Conservation (phyloP, 1,139 yeast genomes). For the Suhomyces kunorum region DNA sequence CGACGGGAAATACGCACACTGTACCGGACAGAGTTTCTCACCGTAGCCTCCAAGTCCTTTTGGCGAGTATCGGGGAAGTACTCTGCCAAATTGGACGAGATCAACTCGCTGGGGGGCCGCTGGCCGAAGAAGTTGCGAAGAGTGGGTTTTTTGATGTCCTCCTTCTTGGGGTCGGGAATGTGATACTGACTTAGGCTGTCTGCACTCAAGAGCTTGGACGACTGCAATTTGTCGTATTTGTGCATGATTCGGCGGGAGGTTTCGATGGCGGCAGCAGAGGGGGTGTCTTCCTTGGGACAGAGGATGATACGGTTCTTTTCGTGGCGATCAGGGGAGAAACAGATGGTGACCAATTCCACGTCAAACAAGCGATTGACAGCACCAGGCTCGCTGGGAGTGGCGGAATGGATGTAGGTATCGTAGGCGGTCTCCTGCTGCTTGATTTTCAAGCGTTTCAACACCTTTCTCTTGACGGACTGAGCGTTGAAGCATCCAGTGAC, state of each 20-base stretch:
- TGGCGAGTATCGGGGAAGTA: constrained; percentile 87
- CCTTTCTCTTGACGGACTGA: constrained; percentile 71
- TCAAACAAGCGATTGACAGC: constrained; percentile 60
- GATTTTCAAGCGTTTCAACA: constrained; percentile 62
- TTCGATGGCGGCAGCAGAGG: constrained; percentile 67
- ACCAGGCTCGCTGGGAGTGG: constrained; percentile 7
- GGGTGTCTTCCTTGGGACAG: constrained; percentile 63
- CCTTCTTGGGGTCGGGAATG: constrained; percentile 25
- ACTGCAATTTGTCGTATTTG: constrained; percentile 34
- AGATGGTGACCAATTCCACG: constrained; percentile 77
- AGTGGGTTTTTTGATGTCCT: constrained; percentile 18
- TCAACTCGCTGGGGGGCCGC: constrained; percentile 90
- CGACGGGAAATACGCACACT: constrained; percentile 60
- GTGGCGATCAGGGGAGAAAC: constrained; percentile 70
- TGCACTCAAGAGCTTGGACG: constrained; percentile 17
- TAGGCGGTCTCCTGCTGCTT: constrained; percentile 39
- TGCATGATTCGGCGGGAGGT: constrained; percentile 52
- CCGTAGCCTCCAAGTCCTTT: constrained; percentile 72
- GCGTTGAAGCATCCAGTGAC: constrained; percentile 83
- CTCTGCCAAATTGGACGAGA: constrained; percentile 85
- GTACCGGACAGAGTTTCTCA: constrained; percentile 79
- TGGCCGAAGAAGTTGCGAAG: constrained; percentile 74
- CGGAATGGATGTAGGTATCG: constrained; percentile 42
- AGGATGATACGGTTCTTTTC: constrained; percentile 76
- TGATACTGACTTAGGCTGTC: constrained; percentile 27